Percentiles rank a stretch among this genome's conserved stretches.
Evolutionary conservation across 1,139 yeast species (phyloP).

Genomic region (Sugiyamaella pinicola): DNA sequence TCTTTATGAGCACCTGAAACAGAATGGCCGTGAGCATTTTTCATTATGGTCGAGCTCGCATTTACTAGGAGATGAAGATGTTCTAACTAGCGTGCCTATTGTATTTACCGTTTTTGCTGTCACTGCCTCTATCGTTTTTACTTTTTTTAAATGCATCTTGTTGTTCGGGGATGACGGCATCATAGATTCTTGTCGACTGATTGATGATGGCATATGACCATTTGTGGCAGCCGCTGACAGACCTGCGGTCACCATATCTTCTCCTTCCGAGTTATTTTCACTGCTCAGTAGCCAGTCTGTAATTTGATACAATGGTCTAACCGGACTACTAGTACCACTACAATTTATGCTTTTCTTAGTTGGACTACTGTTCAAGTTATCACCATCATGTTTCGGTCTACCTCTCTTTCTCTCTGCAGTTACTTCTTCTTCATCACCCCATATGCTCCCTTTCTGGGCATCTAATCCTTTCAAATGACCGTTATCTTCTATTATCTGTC

Average conservation of each 20-base stretch:
- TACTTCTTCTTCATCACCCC: slow-evolving; percentile 12
- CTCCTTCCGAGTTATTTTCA: not conserved
- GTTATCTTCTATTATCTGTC: slow-evolving; percentile 58
- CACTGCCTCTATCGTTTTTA: not conserved
- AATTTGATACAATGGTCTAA: not conserved
- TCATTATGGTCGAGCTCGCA: not conserved
- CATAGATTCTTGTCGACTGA: not conserved
- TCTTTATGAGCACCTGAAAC: slow-evolving; percentile 16
- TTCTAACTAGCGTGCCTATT: not conserved
- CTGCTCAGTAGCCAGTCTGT: slow-evolving; percentile 1
- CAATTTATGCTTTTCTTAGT: slow-evolving; percentile 2
- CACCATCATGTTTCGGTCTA: not conserved
- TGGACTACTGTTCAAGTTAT: not conserved
- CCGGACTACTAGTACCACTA: not conserved
- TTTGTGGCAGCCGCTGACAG: no score
- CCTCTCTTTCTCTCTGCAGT: not conserved
- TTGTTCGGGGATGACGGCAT: not conserved
- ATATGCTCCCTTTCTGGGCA: slow-evolving; percentile 18
- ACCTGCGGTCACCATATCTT: not conserved
- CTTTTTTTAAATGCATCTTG: not conserved
- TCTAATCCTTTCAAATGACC: slow-evolving; percentile 60
- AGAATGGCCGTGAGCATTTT: slow-evolving; percentile 16
- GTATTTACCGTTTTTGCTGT: not conserved
- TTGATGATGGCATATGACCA: not conserved
- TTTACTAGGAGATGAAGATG: not conserved